These are phyloP conservation scores for Amauroascus verrucosus DNA, from an alignment of 2,329 filamentous ascomycete genomes.

Conservation along the genomic window DNA sequence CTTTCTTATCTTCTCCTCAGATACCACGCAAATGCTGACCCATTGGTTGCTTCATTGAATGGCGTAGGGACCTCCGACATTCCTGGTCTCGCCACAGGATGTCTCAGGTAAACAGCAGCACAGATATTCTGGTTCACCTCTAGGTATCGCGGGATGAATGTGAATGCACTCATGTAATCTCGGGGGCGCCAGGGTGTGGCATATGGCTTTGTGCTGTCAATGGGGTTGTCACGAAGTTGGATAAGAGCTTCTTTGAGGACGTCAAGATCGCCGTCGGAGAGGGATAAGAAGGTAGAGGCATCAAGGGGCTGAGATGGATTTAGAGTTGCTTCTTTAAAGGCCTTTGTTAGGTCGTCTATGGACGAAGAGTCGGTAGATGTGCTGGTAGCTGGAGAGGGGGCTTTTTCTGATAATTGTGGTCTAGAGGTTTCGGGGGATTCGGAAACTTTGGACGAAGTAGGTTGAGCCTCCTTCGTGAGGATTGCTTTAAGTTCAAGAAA, in stretches of 20 bases:
- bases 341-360: constrained; percentile 6
- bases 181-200: constrained; percentile 81
- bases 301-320: constrained; percentile 24
- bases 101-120: constrained; percentile 84
- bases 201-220: constrained; percentile 72
- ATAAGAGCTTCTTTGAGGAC: constrained; percentile 48
- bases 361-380: background rate
- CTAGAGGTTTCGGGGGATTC: constrained; percentile 12
- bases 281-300: constrained; percentile 32
- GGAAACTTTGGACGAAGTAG: background rate
- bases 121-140: constrained; percentile 98
- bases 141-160: constrained; percentile 87
- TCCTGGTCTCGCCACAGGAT: constrained; percentile 80
- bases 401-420: background rate
- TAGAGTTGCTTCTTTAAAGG: background rate
- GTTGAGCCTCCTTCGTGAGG: constrained; percentile 11
- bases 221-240: constrained; percentile 61
- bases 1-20: constrained; percentile 59
- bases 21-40: constrained; percentile 91
- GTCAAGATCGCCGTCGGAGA: constrained; percentile 40
- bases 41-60: constrained; percentile 58
- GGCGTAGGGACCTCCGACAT: constrained; percentile 75
- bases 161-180: constrained; percentile 80
- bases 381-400: background rate
- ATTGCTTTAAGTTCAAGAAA: constrained; percentile 42